Conservation (phyloP, 768 basidiomycete species). For the Trametes meyenii region DNA sequence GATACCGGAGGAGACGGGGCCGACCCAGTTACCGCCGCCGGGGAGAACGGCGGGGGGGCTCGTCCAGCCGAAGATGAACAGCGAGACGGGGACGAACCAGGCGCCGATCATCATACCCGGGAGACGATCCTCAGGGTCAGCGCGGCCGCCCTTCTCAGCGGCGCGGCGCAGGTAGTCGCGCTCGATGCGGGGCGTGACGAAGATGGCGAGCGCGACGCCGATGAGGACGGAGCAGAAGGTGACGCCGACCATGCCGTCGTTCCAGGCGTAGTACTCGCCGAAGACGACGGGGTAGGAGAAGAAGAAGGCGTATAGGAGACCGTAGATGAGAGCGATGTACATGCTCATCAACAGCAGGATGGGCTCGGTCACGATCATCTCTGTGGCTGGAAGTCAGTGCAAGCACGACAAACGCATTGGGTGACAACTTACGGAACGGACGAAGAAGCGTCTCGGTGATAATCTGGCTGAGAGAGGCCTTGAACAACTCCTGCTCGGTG, state of each 20-base stretch:
- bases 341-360: slow-evolving; percentile 48
- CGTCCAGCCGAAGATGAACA: slow-evolving; percentile 50
- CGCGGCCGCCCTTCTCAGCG: slow-evolving; percentile 39
- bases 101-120: slow-evolving; percentile 42
- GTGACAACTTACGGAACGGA: slow-evolving; percentile 38
- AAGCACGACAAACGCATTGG: neutral
- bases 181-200: slow-evolving; percentile 39
- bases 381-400: slow-evolving; percentile 6
- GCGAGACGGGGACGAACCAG: slow-evolving; percentile 39
- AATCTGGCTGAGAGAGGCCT: slow-evolving; percentile 38
- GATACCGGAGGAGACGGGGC: slow-evolving; percentile 39
- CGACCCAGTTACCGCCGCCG: slow-evolving; percentile 42
- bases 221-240: slow-evolving; percentile 45
- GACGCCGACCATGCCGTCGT: slow-evolving; percentile 41
- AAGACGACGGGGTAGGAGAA: slow-evolving; percentile 43
- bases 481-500: slow-evolving; percentile 47
- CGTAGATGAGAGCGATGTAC: slow-evolving; percentile 48
- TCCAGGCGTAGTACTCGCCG: slow-evolving; percentile 39
- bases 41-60: slow-evolving; percentile 39
- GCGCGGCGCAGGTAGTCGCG: slow-evolving; percentile 37
- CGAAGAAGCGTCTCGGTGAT: slow-evolving; percentile 44
- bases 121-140: slow-evolving; percentile 47
- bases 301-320: slow-evolving; percentile 42
- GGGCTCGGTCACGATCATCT: slow-evolving; percentile 48
- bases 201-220: slow-evolving; percentile 40